Evolutionary conservation across 1,139 yeast species (phyloP), one percentile per base, ranked within the genome.

Genomic region (Taphrina deformans): DNA sequence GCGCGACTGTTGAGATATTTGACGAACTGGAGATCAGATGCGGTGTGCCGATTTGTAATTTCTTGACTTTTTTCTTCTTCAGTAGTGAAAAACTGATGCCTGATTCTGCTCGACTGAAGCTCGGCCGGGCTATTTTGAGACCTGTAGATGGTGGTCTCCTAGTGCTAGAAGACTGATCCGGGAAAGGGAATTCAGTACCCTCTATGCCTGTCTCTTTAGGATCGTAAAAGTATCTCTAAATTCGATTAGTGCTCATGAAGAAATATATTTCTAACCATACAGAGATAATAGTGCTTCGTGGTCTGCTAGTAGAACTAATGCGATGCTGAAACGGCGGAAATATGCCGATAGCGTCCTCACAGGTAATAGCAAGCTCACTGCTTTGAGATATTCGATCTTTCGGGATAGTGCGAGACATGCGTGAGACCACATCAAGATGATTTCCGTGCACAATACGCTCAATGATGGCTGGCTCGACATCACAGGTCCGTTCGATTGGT

Each of bases 21-120:
- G 55, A 51, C 9, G 55, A 51, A 21, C 55, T 51, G 26, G 55
- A 33, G 9, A 51, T 9, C 12, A 51, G 16, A 1, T 31, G 44
- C 7, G 55, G 55, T 1, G 55, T 12, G n/a, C 55, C 55, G 21
- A 51, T 51, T 18, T 48, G 35, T 16, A 48, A 18, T 38, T 48
- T 48, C 12, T 29, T 26, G 35, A 48, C 35, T 14, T 21, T 9
- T 48, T 48, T 48, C 53, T 48, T 48, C 53, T 48, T 48, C 35
- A 48, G 53, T 23, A n/a, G 4, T n/a, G 48, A 44, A n/a, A 38
- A 38, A n/a, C 18, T 38, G 41, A n/a, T 38, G 41, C n/a, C 18
- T 6, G 41, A 14, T 4, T n/a, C 41, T 12, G 16, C 7, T 38
- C 41, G 12, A 38, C 41, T 18, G n/a, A 38, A 38, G 4, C 18